These are phyloP conservation scores for Vigna hirtella DNA, from an alignment of 306 rosid species.

Conservation along the genomic window DNA sequence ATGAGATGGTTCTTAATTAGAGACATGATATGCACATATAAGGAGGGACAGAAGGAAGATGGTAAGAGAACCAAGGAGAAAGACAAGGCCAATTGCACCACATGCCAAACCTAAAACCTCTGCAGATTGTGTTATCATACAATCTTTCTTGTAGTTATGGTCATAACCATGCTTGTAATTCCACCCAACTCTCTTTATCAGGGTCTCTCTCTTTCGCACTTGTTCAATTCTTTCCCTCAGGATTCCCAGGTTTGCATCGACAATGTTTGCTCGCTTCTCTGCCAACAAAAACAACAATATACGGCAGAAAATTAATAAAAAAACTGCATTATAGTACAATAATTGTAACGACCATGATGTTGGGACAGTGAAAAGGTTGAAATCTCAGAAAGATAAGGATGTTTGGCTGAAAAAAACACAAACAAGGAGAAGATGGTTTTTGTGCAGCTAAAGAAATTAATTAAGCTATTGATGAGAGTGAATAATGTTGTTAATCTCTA, in stretches of 20 bases:
- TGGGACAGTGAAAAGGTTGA: background rate
- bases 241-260: conserved; percentile 60
- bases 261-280: conserved; percentile 55
- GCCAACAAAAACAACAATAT: conserved; percentile 28
- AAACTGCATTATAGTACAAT: background rate
- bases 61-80: conserved; percentile 53
- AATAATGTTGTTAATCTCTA: background rate
- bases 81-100: conserved; percentile 59
- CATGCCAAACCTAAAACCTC: conserved; percentile 51
- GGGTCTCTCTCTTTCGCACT: conserved; percentile 49
- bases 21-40: conserved; percentile 7
- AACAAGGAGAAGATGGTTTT: background rate
- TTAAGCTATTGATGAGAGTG: background rate
- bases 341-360: background rate
- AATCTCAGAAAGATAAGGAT: background rate
- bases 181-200: conserved; percentile 45
- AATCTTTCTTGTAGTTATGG: conserved; percentile 22
- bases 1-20: background rate
- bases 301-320: background rate
- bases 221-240: conserved; percentile 50
- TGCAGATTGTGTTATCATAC: conserved; percentile 32
- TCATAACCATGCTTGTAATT: conserved; percentile 44
- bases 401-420: background rate
- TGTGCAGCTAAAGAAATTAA: background rate
- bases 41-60: conserved; percentile 52